These are phyloP conservation scores for Chiua virens DNA, from an alignment of 768 basidiomycete species.

Conservation along the genomic window DNA sequence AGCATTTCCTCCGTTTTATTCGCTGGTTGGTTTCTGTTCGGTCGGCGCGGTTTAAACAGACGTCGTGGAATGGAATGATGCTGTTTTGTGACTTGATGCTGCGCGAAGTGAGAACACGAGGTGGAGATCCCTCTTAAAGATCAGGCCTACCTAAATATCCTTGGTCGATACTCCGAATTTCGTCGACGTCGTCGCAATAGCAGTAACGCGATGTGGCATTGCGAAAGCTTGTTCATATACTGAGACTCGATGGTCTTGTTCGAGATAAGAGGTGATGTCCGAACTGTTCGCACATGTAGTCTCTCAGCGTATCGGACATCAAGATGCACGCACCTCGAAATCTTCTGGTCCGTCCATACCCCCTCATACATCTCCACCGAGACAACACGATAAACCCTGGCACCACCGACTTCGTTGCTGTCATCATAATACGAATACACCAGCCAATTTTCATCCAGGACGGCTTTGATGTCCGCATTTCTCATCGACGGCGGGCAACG, in stretches of 20 bases:
- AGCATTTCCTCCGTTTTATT: conserved; percentile 87
- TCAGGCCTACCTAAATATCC: conserved; percentile 73
- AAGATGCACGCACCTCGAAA: conserved; percentile 54
- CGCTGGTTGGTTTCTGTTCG: conserved; percentile 65
- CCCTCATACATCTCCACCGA: conserved; percentile 92
- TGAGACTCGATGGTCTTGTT: conserved; percentile 48
- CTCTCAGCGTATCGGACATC: too few species aligned
- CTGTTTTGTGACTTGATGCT: conserved; percentile 80
- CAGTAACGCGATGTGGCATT: conserved; percentile 65
- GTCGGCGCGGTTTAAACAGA: conserved; percentile 81
- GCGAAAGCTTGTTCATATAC: conserved; percentile 69
- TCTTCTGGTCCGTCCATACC: conserved; percentile 60
- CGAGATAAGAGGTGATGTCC: conserved; percentile 54
- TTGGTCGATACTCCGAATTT: conserved; percentile 87
- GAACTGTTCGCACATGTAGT: conserved; percentile 36
- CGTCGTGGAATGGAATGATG: conserved; percentile 73
- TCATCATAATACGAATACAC: conserved; percentile 84
- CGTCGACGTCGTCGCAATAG: conserved; percentile 75
- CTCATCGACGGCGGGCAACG: conserved; percentile 44
- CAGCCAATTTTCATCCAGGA: conserved; percentile 88
- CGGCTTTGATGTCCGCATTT: conserved; percentile 67
- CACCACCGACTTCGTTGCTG: conserved; percentile 43
- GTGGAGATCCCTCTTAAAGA: background rate
- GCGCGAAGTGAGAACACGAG: background rate
- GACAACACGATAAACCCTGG: conserved; percentile 72